Evolutionary conservation across 2,329 filamentous ascomycete species (phyloP).

Genomic region (Cercospora berteroae): DNA sequence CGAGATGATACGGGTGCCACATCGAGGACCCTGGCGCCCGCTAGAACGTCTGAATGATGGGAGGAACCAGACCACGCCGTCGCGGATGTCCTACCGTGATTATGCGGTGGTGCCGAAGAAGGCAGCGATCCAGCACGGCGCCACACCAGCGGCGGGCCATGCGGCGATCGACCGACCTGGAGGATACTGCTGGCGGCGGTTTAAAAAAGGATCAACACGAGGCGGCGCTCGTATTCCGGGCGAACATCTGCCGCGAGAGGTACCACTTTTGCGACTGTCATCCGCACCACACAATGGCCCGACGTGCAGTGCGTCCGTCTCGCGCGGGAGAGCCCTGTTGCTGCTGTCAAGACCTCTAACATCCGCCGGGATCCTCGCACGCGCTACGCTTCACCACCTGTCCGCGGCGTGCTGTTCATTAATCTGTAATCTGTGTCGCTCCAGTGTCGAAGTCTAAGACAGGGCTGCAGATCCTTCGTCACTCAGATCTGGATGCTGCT

Average conservation of each 20-base stretch:
- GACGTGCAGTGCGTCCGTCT: neutral
- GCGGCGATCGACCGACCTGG: neutral
- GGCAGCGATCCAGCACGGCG: neutral
- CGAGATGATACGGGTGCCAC: neutral
- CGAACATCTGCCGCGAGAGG: constrained; percentile 1
- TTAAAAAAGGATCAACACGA: constrained; percentile 4
- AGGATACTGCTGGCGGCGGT: neutral
- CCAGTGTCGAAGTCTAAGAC: neutral
- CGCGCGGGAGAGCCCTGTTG: neutral
- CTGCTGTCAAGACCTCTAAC: neutral
- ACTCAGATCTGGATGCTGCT: constrained; percentile 2
- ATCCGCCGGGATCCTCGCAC: neutral
- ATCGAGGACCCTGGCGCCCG: neutral
- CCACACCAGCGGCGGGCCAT: neutral
- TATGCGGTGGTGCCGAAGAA: constrained; percentile 3
- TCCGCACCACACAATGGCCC: neutral
- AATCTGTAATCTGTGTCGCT: neutral
- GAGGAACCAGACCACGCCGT: neutral
- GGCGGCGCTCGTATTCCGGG: constrained; percentile 11
- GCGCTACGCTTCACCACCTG: neutral
- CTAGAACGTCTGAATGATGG: neutral
- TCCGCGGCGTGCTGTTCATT: neutral
- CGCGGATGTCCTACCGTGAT: neutral
- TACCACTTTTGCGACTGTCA: neutral
- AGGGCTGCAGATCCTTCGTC: constrained; percentile 6